These are phyloP conservation scores for Heliocybe sulcata DNA, from an alignment of 1,284 basidiomycete species.

Conservation along the genomic window DNA sequence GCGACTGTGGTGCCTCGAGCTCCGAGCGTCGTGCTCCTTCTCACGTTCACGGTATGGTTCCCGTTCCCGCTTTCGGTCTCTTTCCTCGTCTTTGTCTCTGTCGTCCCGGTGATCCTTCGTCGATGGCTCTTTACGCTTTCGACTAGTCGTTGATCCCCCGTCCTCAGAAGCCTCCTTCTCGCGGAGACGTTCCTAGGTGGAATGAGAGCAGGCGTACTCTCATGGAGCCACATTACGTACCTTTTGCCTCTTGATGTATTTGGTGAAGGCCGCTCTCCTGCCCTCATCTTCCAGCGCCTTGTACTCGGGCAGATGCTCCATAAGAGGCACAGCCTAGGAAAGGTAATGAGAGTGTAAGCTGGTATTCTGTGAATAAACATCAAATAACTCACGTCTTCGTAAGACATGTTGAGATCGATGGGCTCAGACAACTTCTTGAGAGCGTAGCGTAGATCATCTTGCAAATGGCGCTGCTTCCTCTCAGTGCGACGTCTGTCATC, in stretches of 20 bases:
- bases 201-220: constrained; percentile 3
- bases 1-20: constrained; percentile 16
- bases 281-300: constrained; percentile 78
- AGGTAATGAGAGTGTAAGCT: not conserved
- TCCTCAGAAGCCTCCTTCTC: constrained; percentile 72
- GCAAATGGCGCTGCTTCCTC: constrained; percentile 77
- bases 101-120: constrained; percentile 27
- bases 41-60: constrained; percentile 24
- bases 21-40: constrained; percentile 21
- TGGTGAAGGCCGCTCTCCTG: constrained; percentile 72
- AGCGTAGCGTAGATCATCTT: constrained; percentile 95
- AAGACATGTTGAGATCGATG: constrained; percentile 65
- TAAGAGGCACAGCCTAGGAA: constrained; percentile 59
- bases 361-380: constrained; percentile 1
- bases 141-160: constrained; percentile 67
- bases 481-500: constrained; percentile 81
- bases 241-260: constrained; percentile 84
- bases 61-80: constrained; percentile 30
- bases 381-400: constrained; percentile 59
- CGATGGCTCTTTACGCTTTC: constrained; percentile 65
- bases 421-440: constrained; percentile 84
- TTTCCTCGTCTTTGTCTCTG: constrained; percentile 15
- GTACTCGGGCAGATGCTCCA: constrained; percentile 78
- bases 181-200: constrained; percentile 58
- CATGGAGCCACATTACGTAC: constrained; percentile 23